phyloP scores from a whole-genome alignment of 148 eudicot species.

The Chenopodium formosanum region DNA sequence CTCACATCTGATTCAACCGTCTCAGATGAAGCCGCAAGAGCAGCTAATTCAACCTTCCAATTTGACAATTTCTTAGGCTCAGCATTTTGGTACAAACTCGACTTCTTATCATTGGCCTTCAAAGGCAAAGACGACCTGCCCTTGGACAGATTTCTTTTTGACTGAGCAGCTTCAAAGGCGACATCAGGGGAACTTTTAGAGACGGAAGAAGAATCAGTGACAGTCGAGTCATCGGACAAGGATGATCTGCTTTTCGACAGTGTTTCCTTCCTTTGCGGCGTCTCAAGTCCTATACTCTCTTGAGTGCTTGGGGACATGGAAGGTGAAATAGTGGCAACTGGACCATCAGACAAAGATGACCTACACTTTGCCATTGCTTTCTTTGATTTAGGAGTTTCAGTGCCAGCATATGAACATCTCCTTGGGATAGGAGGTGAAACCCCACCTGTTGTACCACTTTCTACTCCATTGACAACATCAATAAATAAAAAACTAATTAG shows the following conservation, averaged over 20 bases:
- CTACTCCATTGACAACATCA: constrained; percentile 39
- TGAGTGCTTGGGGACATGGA: constrained; percentile 25
- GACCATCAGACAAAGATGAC: constrained; percentile 33
- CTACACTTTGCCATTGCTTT: constrained; percentile 36
- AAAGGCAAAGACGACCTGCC: constrained; percentile 36
- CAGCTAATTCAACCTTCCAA: constrained; percentile 38
- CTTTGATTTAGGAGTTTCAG: constrained; percentile 47
- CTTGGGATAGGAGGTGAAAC: constrained; percentile 44
- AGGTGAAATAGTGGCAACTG: constrained; percentile 23
- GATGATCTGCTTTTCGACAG: constrained; percentile 42
- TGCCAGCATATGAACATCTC: constrained; percentile 32
- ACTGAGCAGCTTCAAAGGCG: constrained; percentile 39
- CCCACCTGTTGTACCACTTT: constrained; percentile 28
- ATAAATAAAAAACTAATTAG: constrained; percentile 3
- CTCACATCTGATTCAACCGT: constrained; percentile 24
- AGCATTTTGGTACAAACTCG: constrained; percentile 27
- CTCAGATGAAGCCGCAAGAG: constrained; percentile 27
- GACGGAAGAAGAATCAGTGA: constrained; percentile 33
- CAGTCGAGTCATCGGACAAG: constrained; percentile 42
- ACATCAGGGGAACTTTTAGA: constrained; percentile 33
- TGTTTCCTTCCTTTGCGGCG: constrained; percentile 48
- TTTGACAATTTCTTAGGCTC: constrained; percentile 33
- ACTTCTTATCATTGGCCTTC: constrained; percentile 29
- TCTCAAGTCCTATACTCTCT: constrained; percentile 28
- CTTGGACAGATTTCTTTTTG: constrained; percentile 32